These are phyloP conservation scores for Aspergillus fischeri DNA, from an alignment of 2,329 filamentous ascomycete species.

Conservation along the genomic window DNA sequence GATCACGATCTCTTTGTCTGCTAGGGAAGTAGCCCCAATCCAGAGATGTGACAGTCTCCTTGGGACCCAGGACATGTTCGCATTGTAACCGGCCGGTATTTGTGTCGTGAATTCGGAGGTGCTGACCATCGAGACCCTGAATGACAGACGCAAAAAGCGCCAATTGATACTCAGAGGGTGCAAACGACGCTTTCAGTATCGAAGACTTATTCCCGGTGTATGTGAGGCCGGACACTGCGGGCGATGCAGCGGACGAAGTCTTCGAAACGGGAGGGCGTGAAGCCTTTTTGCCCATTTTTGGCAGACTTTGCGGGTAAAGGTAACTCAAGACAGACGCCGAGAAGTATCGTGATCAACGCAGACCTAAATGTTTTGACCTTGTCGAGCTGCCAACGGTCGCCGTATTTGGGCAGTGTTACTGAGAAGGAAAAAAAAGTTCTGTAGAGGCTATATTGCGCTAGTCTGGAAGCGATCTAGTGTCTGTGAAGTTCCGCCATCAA, in stretches of 20 bases:
- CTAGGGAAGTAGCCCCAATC: slow-evolving; percentile 48
- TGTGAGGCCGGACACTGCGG: slow-evolving; percentile 33
- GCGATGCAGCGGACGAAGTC: slow-evolving; percentile 40
- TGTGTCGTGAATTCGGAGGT: slow-evolving; percentile 51
- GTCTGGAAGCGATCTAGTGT: slow-evolving; percentile 26
- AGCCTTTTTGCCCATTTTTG: slow-evolving; percentile 46
- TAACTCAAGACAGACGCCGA: not conserved
- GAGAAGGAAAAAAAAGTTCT: slow-evolving; percentile 42
- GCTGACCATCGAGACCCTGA: slow-evolving; percentile 50
- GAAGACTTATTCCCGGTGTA: slow-evolving; percentile 43
- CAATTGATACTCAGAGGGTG: slow-evolving; percentile 49
- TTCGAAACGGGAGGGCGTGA: slow-evolving; percentile 41
- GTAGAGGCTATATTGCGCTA: slow-evolving; percentile 31
- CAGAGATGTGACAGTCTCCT: slow-evolving; percentile 46
- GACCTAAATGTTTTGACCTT: slow-evolving; percentile 11
- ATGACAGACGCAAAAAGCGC: slow-evolving; percentile 52
- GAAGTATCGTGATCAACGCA: not conserved
- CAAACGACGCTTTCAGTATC: slow-evolving; percentile 48
- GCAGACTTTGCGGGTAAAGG: slow-evolving; percentile 4
- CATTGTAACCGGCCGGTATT: slow-evolving; percentile 48
- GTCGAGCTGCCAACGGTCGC: slow-evolving; percentile 23
- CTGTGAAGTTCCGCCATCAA: slow-evolving; percentile 9
- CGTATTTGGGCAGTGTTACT: slow-evolving; percentile 24
- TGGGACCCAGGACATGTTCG: slow-evolving; percentile 46
- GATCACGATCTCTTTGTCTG: slow-evolving; percentile 31